These are phyloP conservation scores for Scheffersomyces lignicola DNA, from an alignment of 1,139 yeast species.

Conservation along the genomic window DNA sequence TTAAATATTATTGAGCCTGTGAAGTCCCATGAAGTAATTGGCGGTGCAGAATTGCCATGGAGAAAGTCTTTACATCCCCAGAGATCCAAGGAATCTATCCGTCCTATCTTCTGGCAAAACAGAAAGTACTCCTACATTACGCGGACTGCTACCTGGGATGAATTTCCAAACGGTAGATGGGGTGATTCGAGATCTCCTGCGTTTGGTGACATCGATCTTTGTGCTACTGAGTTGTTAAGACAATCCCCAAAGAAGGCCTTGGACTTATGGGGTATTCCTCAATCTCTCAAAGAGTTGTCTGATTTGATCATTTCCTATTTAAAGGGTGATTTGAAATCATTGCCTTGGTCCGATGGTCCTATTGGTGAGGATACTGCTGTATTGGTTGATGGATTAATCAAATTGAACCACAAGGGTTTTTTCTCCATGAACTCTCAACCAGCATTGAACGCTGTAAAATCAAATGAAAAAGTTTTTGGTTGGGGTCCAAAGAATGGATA, in stretches of 20 bases:
- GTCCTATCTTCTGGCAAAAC: conserved; percentile 97
- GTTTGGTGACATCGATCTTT: conserved; percentile 79
- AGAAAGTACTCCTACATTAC: conserved; percentile 88
- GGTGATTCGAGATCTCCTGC: conserved; percentile 95
- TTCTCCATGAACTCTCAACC: conserved; percentile 94
- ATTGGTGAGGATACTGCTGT: conserved; percentile 73
- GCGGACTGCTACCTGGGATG: conserved; percentile 93
- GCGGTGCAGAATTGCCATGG: conserved; percentile 69
- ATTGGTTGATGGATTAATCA: conserved; percentile 59
- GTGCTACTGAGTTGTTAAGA: conserved; percentile 75
- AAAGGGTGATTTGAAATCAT: conserved; percentile 65
- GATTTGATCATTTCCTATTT: conserved; percentile 64
- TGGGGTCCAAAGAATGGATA: conserved; percentile 97
- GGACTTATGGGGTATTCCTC: conserved; percentile 88
- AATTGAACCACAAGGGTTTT: conserved; percentile 64
- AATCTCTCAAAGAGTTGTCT: conserved; percentile 56
- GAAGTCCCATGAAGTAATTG: conserved; percentile 40
- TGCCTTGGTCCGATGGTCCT: conserved; percentile 97
- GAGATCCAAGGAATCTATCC: conserved; percentile 77
- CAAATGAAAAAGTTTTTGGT: conserved; percentile 73
- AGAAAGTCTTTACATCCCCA: conserved; percentile 83
- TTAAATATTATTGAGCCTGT: conserved; percentile 57
- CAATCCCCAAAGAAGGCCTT: conserved; percentile 79
- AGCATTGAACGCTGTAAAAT: conserved; percentile 77
- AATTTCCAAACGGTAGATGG: conserved; percentile 94